Conservation (phyloP, 2,329 filamentous ascomycete genomes). For the Paecilomyces niveus region DNA sequence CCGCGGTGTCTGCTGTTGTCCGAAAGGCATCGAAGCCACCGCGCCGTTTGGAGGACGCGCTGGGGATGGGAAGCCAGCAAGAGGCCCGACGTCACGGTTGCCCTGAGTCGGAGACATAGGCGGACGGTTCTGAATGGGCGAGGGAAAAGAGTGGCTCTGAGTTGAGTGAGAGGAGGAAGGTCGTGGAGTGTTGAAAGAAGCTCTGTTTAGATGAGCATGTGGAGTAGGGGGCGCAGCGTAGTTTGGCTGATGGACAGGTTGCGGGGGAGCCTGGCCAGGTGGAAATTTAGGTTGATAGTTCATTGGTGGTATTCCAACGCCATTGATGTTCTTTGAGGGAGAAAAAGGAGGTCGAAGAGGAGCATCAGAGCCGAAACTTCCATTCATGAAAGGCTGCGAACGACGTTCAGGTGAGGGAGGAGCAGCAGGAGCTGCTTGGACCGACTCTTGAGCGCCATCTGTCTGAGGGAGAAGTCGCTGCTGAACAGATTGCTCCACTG, state of each 20-base stretch:
- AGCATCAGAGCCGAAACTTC: slow-evolving; percentile 10
- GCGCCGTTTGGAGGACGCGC: slow-evolving; percentile 20
- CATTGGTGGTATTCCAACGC: slow-evolving; percentile 16
- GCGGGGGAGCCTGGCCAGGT: slow-evolving; percentile 13
- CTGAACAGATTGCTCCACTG: neutral
- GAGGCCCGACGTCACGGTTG: slow-evolving; percentile 40
- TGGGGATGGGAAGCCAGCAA: slow-evolving; percentile 36
- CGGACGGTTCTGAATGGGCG: slow-evolving; percentile 38
- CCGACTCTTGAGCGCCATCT: neutral
- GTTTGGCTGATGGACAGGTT: slow-evolving; percentile 19
- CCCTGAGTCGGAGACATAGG: slow-evolving; percentile 45
- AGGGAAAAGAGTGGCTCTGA: slow-evolving; percentile 24
- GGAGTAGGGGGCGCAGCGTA: slow-evolving; percentile 21
- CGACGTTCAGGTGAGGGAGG: slow-evolving; percentile 24
- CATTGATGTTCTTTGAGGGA: slow-evolving; percentile 24
- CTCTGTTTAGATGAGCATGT: slow-evolving; percentile 9
- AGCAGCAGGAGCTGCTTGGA: slow-evolving; percentile 3
- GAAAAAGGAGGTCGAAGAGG: slow-evolving; percentile 25
- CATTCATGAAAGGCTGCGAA: slow-evolving; percentile 11
- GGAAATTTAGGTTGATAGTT: slow-evolving; percentile 15
- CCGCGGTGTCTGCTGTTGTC: slow-evolving; percentile 22
- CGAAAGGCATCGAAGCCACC: slow-evolving; percentile 25
- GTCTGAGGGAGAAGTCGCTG: neutral
- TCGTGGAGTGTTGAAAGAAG: slow-evolving; percentile 28
- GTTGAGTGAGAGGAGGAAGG: slow-evolving; percentile 37